Evolutionary conservation across 2,329 filamentous ascomycete genomes (phyloP).

Genomic region (Chaetomium sp.): DNA sequence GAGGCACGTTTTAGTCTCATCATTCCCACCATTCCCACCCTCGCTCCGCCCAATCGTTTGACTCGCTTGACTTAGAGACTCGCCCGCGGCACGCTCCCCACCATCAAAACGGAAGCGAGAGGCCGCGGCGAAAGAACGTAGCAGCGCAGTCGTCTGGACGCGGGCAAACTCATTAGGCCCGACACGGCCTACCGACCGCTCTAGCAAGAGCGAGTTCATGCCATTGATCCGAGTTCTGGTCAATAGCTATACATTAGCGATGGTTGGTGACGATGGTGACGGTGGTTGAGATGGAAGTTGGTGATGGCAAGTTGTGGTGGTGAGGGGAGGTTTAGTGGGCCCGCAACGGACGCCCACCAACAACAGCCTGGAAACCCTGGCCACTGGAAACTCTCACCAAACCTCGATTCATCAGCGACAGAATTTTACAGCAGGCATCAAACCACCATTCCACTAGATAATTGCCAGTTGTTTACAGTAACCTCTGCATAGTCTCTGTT

Average conservation of each 20-base stretch:
- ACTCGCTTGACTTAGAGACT: conserved; percentile 22
- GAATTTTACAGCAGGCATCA: no score
- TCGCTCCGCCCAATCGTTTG: not conserved
- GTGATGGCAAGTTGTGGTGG: no score
- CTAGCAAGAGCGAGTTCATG: conserved; percentile 71
- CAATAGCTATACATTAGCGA: not conserved
- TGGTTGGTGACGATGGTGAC: not conserved
- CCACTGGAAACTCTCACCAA: no score
- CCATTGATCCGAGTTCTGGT: not conserved
- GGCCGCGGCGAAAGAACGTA: conserved; percentile 62
- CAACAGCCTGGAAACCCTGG: no score
- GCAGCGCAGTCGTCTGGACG: conserved; percentile 57
- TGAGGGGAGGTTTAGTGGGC: no score
- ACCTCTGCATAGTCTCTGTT: no score
- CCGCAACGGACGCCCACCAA: no score
- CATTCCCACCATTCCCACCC: not conserved
- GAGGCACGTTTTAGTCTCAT: conserved; percentile 24
- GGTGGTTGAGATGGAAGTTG: no score
- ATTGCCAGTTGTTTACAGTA: no score
- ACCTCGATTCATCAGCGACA: no score
- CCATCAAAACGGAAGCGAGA: conserved; percentile 66
- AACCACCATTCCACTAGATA: no score
- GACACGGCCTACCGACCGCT: conserved; percentile 66
- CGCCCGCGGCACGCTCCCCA: conserved; percentile 35
- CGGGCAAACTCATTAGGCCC: conserved; percentile 57